A percentile compares a stretch with the other conserved stretches of the same genome.
These are phyloP conservation scores for Medicago lupulina DNA, from an alignment of 306 rosid genomes.

Conservation along the genomic window DNA sequence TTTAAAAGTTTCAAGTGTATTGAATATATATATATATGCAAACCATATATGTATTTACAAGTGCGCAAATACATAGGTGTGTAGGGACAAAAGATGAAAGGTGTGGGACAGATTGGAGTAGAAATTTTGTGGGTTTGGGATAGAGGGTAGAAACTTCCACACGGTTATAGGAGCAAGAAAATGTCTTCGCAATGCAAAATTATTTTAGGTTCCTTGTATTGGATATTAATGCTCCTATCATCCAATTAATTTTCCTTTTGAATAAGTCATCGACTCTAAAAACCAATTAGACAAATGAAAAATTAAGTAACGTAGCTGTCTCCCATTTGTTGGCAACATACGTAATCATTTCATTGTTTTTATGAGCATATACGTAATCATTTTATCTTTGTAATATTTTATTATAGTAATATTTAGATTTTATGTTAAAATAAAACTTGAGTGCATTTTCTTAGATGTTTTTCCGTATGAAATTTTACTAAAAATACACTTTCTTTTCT, in stretches of 20 bases:
- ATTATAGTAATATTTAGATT: no score
- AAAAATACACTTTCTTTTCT: no score
- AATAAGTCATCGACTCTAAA: slow-evolving; percentile 51
- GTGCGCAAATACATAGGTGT: background rate
- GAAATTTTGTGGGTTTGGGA: slow-evolving; percentile 27
- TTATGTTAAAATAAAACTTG: no score
- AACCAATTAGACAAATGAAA: background rate
- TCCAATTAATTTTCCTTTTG: slow-evolving; percentile 46
- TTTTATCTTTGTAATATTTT: background rate
- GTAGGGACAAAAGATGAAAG: background rate
- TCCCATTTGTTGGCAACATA: background rate
- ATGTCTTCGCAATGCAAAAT: slow-evolving; percentile 6
- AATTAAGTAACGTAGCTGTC: background rate
- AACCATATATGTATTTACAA: background rate
- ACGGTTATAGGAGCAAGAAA: slow-evolving; percentile 58
- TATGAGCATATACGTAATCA: background rate
- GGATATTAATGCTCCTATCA: background rate
- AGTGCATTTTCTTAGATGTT: no score
- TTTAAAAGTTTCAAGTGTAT: background rate
- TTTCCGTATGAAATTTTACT: no score
- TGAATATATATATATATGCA: slow-evolving; percentile 25
- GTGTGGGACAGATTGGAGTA: slow-evolving; percentile 41
- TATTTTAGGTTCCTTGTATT: background rate
- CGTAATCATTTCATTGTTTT: slow-evolving; percentile 19
- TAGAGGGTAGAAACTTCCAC: slow-evolving; percentile 50